Percentiles rank a stretch among this genome's conserved stretches.
These are phyloP conservation scores for Monilinia aucupariae DNA, from an alignment of 2,329 filamentous ascomycete genomes.

Conservation along the genomic window DNA sequence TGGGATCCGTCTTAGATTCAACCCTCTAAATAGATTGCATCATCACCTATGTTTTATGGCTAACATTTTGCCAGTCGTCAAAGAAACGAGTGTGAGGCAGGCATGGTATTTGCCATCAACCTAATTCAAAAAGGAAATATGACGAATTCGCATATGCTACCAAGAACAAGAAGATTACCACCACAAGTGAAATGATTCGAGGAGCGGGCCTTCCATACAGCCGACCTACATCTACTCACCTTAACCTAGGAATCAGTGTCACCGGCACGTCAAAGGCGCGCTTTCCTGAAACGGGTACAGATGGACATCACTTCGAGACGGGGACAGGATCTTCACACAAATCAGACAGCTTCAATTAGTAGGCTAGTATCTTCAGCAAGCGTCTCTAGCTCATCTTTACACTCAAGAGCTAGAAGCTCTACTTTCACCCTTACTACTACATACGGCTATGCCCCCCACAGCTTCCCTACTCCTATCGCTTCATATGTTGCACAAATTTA, in stretches of 20 bases:
- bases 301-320: not conserved
- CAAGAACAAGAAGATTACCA: constrained; percentile 1
- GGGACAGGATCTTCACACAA: not conserved
- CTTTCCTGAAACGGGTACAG: constrained; percentile 7
- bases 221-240: not conserved
- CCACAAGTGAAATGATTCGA: not conserved
- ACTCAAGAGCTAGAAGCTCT: not conserved
- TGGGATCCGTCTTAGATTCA: not conserved
- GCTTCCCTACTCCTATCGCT: constrained; percentile 4
- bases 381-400: not conserved
- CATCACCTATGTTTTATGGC: not conserved
- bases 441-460: constrained; percentile 8
- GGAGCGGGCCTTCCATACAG: constrained; percentile 1
- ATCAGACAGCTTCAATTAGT: not conserved
- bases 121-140: constrained; percentile 12
- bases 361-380: not conserved
- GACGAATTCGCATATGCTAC: constrained; percentile 9
- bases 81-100: constrained; percentile 17
- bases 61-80: constrained; percentile 14
- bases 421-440: constrained; percentile 4
- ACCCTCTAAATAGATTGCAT: not conserved
- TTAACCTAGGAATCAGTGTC: not conserved
- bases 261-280: not conserved
- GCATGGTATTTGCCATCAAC: constrained; percentile 22
- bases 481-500: constrained; percentile 8